A percentile compares a stretch with the other conserved stretches of the same genome.
These are phyloP conservation scores for Cercospora canescens DNA, from an alignment of 2,329 filamentous ascomycete genomes.

Conservation along the genomic window DNA sequence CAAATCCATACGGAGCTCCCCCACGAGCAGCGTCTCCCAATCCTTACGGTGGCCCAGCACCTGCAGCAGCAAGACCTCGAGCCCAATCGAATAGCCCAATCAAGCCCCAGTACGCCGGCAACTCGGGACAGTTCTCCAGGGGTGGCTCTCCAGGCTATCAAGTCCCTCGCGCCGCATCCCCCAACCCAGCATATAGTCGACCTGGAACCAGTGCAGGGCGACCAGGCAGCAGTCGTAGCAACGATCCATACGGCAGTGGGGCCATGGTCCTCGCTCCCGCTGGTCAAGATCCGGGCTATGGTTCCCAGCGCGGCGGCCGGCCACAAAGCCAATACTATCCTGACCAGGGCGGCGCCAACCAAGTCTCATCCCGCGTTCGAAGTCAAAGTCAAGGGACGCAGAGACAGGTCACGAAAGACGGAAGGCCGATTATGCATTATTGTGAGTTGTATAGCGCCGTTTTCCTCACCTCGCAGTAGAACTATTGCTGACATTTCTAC, in stretches of 20 bases:
- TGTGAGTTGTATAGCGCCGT: constrained; percentile 62
- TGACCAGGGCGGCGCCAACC: constrained; percentile 37
- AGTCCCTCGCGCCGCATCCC: constrained; percentile 40
- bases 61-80: constrained; percentile 33
- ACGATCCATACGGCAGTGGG: constrained; percentile 33
- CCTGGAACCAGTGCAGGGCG: constrained; percentile 38
- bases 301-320: constrained; percentile 41
- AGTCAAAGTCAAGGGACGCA: constrained; percentile 88
- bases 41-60: constrained; percentile 52
- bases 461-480: background rate
- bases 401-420: constrained; percentile 82
- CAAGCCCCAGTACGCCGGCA: constrained; percentile 39
- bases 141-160: constrained; percentile 42
- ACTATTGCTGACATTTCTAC: background rate
- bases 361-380: constrained; percentile 47
- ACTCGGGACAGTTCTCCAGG: constrained; percentile 31
- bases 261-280: constrained; percentile 50
- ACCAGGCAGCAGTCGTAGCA: constrained; percentile 45
- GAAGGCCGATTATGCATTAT: constrained; percentile 85
- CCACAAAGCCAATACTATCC: constrained; percentile 49
- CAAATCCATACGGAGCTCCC: constrained; percentile 57
- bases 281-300: constrained; percentile 40
- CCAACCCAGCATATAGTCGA: constrained; percentile 41
- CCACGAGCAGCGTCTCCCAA: constrained; percentile 26
- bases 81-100: constrained; percentile 44